Conservation (phyloP, 371 early-diverging fungal genomes). For the Mucor piriformis region DNA sequence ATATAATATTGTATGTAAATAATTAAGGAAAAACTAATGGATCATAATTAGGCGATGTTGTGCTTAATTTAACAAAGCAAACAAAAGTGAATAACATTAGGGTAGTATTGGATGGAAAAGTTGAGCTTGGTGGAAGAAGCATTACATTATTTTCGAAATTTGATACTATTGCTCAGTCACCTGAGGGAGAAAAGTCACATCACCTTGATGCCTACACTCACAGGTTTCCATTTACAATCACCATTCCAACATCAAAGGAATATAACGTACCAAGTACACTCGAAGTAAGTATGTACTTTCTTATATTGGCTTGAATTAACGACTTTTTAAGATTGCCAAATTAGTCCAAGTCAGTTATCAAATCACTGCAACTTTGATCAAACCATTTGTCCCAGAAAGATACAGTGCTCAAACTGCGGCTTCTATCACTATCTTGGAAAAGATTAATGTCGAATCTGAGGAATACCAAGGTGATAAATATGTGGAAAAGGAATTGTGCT, state of each 20-base stretch:
- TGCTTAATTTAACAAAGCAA: constrained; percentile 39
- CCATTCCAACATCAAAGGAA: constrained; percentile 28
- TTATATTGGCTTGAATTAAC: no score
- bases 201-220: constrained; percentile 43
- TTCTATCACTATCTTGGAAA: constrained; percentile 39
- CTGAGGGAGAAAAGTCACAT: constrained; percentile 34
- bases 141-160: constrained; percentile 28
- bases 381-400: constrained; percentile 15
- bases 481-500: constrained; percentile 20
- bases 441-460: constrained; percentile 37
- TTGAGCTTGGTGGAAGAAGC: constrained; percentile 29
- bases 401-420: constrained; percentile 27
- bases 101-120: constrained; percentile 36
- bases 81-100: constrained; percentile 42
- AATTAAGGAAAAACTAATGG: background rate
- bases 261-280: constrained; percentile 43
- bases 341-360: constrained; percentile 36
- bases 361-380: constrained; percentile 34
- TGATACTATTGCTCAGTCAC: constrained; percentile 27
- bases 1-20: background rate
- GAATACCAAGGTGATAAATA: constrained; percentile 29
- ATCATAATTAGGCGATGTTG: constrained; percentile 36
- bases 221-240: constrained; percentile 46
- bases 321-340: constrained; percentile 27
- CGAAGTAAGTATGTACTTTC: constrained; percentile 39